Conservation (phyloP, 306 rosid species). For the Ceratonia siliqua region DNA sequence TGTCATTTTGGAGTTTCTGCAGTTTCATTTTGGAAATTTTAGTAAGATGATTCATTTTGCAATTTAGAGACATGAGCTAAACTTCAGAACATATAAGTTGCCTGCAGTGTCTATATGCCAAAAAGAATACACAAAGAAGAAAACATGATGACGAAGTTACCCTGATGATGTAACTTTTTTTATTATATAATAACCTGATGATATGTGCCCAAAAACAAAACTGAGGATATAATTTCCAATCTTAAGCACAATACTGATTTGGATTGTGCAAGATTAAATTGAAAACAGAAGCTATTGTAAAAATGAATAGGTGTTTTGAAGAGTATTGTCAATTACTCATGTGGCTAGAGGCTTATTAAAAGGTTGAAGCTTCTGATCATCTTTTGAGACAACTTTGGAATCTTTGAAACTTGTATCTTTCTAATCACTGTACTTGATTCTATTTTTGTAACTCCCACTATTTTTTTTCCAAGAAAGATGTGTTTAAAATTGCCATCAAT, state of each 20-base stretch:
- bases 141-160: background rate
- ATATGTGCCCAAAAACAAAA: no score
- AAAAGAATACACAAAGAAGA: background rate
- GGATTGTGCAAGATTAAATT: background rate
- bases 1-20: background rate
- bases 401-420: background rate
- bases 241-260: background rate
- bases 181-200: no score
- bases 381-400: slow-evolving; percentile 1
- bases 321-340: slow-evolving; percentile 12
- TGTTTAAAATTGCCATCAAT: background rate
- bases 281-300: slow-evolving; percentile 4
- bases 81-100: background rate
- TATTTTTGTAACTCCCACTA: background rate
- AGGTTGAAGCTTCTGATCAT: slow-evolving; percentile 1
- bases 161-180: background rate
- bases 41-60: slow-evolving; percentile 1
- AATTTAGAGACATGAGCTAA: background rate
- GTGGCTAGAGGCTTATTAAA: slow-evolving; percentile 16
- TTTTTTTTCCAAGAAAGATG: background rate
- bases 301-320: slow-evolving; percentile 10
- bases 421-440: background rate
- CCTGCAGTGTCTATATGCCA: background rate
- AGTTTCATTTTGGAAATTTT: slow-evolving; percentile 13
- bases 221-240: background rate